Evolutionary conservation across 139 green algal genomes (phyloP).

Genomic region (Volvox africanus): DNA sequence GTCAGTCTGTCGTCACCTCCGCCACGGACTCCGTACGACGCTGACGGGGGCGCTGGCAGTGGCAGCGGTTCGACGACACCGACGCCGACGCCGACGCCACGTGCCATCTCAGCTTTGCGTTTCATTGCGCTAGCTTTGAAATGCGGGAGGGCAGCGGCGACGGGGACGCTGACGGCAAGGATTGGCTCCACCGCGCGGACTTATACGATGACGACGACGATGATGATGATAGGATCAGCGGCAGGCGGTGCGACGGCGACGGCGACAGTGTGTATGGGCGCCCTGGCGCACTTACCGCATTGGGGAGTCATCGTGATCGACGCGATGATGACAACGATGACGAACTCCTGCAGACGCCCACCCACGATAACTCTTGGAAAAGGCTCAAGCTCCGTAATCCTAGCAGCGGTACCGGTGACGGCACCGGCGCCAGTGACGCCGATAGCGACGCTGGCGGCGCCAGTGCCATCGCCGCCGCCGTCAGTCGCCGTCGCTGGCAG

Average conservation of each 20-base stretch:
- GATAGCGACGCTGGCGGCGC: neutral
- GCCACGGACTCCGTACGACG: neutral
- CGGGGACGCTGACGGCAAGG: neutral
- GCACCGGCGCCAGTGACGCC: constrained; percentile 7
- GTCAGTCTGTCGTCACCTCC: neutral
- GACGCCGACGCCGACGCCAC: constrained; percentile 3
- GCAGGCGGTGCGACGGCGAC: neutral
- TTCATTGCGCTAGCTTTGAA: neutral
- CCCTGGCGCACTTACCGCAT: no score
- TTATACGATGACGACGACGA: neutral
- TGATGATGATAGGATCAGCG: neutral
- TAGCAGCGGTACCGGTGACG: neutral
- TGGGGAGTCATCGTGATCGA: no score
- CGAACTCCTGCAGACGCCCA: neutral
- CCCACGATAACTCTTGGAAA: neutral
- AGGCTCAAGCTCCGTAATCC: neutral
- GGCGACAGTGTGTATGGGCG: neutral
- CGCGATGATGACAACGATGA: neutral
- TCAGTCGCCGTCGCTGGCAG: neutral
- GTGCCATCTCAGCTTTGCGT: constrained; percentile 3
- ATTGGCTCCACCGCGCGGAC: neutral
- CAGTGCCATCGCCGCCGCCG: neutral
- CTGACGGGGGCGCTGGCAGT: neutral
- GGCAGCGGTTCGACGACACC: constrained; percentile 21
- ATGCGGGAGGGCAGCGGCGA: neutral